A percentile compares a stretch with the other conserved stretches of the same genome.
Conservation (phyloP, 2,329 filamentous ascomycete species). For the Penicillium rolfsii region DNA sequence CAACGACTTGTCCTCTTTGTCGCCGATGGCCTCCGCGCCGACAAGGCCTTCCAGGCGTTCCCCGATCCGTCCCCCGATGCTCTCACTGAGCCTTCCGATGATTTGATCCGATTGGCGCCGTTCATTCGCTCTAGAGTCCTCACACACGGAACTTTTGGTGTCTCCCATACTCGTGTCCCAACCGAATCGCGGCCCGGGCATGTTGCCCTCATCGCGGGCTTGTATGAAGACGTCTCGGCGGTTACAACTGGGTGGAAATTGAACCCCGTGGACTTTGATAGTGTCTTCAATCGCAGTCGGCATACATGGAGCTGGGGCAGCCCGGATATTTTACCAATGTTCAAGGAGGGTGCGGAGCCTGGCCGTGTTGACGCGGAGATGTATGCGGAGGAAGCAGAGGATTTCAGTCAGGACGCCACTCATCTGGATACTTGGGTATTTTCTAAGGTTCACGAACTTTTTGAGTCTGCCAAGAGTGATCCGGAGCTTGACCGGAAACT, state of each 20-base stretch:
- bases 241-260: constrained; percentile 98
- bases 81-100: constrained; percentile 30
- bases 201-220: constrained; percentile 91
- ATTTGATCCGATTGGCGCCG: constrained; percentile 79
- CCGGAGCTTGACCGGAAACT: constrained; percentile 72
- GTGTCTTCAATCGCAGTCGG: constrained; percentile 92
- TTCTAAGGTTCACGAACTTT: constrained; percentile 85
- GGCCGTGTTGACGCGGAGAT: constrained; percentile 84
- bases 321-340: constrained; percentile 97
- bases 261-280: constrained; percentile 98
- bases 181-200: constrained; percentile 96
- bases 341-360: constrained; percentile 85
- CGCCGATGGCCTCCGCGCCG: constrained; percentile 93
- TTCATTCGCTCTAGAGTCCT: constrained; percentile 89
- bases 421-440: constrained; percentile 94
- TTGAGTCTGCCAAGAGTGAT: constrained; percentile 77
- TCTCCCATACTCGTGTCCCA: constrained; percentile 94
- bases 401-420: constrained; percentile 81
- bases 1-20: constrained; percentile 92
- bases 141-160: constrained; percentile 89
- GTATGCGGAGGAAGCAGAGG: constrained; percentile 83
- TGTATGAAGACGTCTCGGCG: constrained; percentile 97
- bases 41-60: constrained; percentile 95
- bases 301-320: constrained; percentile 99
- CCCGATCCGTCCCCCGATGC: constrained; percentile 74